These are phyloP conservation scores for Simplicillium aogashimaense DNA, from an alignment of 2,329 filamentous ascomycete species.

Conservation along the genomic window DNA sequence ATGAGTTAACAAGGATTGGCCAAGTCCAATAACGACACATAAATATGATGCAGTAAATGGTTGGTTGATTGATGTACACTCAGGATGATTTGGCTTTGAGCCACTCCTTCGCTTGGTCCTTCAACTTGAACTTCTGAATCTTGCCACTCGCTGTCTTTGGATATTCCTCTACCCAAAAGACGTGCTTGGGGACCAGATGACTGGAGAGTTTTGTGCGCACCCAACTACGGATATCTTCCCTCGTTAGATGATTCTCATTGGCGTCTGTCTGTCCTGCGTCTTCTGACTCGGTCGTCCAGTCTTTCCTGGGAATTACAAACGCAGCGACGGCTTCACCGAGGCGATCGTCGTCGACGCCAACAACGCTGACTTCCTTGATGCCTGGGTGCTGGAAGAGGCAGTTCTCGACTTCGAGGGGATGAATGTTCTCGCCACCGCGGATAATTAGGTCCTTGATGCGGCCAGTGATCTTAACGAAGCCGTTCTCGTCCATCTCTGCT, in stretches of 20 bases:
- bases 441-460: constrained; percentile 95
- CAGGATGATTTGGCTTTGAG: constrained; percentile 8
- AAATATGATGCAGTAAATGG: not conserved
- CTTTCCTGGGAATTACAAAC: constrained; percentile 54
- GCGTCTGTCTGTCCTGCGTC: constrained; percentile 13
- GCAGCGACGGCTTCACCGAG: constrained; percentile 84
- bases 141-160: constrained; percentile 96
- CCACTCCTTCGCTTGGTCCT: constrained; percentile 46
- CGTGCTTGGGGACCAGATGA: constrained; percentile 76
- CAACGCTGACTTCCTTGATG: constrained; percentile 69
- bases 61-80: not conserved
- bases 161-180: constrained; percentile 81
- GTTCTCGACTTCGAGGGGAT: constrained; percentile 87
- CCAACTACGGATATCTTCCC: constrained; percentile 58
- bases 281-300: constrained; percentile 15
- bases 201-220: constrained; percentile 57
- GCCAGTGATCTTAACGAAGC: constrained; percentile 82
- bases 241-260: constrained; percentile 28
- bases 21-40: no score
- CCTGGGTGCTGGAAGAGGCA: constrained; percentile 64
- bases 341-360: constrained; percentile 70
- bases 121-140: constrained; percentile 87
- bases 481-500: constrained; percentile 70
- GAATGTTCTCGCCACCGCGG: constrained; percentile 89
- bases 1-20: no score